phyloP scores from a whole-genome alignment of 495 filamentous ascomycete genomes.

The Trichocladium uniseriatum region DNA sequence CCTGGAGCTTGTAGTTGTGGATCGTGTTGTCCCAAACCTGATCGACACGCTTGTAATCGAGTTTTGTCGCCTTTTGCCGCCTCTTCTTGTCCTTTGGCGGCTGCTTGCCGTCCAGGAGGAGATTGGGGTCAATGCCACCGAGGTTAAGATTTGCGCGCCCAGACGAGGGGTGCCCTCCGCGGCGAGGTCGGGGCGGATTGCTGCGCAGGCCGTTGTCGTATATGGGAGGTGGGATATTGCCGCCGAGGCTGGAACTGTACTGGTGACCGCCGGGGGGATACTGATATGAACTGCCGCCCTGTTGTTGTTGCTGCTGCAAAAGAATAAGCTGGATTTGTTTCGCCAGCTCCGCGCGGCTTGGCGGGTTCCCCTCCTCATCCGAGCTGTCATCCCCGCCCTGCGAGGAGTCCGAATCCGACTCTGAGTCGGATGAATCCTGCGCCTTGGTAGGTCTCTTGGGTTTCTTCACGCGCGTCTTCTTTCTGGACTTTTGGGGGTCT shows the following conservation, averaged over 20 bases:
- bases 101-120: conserved; percentile 33
- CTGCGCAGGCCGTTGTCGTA: conserved; percentile 7
- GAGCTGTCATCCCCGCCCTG: conserved; percentile 17
- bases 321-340: conserved; percentile 25
- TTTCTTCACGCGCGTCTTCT: conserved; percentile 28
- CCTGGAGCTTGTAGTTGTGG: conserved; percentile 74
- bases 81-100: conserved; percentile 38
- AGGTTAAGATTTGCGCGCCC: conserved; percentile 6
- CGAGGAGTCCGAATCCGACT: conserved; percentile 24
- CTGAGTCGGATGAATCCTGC: conserved; percentile 22
- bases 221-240: conserved; percentile 7
- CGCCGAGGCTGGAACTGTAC: not conserved
- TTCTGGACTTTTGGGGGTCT: conserved; percentile 29
- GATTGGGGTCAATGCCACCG: conserved; percentile 14
- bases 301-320: conserved; percentile 15
- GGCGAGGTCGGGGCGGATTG: conserved; percentile 1
- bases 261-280: conserved; percentile 5
- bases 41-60: conserved; percentile 82
- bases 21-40: conserved; percentile 72
- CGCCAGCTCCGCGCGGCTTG: conserved; percentile 13
- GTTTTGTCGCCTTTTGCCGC: conserved; percentile 45
- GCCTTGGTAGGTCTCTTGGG: conserved; percentile 14
- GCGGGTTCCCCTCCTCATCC: conserved; percentile 12
- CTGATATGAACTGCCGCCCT: conserved; percentile 21
- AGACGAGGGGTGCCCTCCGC: conserved; percentile 2